Conservation (phyloP, 441 rosid genomes). For the Arabidopsis hybrid region DNA sequence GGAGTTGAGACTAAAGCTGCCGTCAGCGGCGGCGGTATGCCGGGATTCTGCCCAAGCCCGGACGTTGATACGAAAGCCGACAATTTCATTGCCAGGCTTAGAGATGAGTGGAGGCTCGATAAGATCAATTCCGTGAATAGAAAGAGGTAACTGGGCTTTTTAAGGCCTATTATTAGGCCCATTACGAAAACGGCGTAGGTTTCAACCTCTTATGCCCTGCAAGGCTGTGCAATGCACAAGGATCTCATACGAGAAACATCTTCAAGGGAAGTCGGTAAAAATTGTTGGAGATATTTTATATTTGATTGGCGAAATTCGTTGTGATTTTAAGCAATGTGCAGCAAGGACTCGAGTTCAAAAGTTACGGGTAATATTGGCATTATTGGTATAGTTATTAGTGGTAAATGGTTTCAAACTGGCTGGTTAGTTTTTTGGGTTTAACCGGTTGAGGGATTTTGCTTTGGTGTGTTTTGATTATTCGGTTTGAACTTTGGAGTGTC, state of each 20-base stretch:
- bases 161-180: constrained; percentile 31
- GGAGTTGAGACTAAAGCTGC: constrained; percentile 15
- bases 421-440: constrained; percentile 29
- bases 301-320: background rate
- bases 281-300: background rate
- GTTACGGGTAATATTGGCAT: constrained; percentile 17
- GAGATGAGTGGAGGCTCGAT: constrained; percentile 79
- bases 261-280: background rate
- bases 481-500: constrained; percentile 15
- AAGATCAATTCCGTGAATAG: constrained; percentile 70
- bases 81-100: constrained; percentile 74
- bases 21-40: constrained; percentile 20
- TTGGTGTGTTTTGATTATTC: constrained; percentile 26
- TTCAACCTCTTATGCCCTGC: background rate
- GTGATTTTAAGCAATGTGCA: constrained; percentile 12
- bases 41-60: constrained; percentile 72
- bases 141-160: constrained; percentile 48
- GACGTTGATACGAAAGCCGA: constrained; percentile 86
- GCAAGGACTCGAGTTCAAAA: background rate
- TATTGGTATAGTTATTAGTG: constrained; percentile 10
- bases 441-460: constrained; percentile 17
- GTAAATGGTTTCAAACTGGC: constrained; percentile 1
- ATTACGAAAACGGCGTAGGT: constrained; percentile 1
- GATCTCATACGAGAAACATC: background rate
- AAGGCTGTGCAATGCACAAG: constrained; percentile 7